Evolutionary conservation across 2,329 filamentous ascomycete genomes (phyloP), one percentile per base, ranked within the genome.

Genomic region (Fusarium nelsonii): DNA sequence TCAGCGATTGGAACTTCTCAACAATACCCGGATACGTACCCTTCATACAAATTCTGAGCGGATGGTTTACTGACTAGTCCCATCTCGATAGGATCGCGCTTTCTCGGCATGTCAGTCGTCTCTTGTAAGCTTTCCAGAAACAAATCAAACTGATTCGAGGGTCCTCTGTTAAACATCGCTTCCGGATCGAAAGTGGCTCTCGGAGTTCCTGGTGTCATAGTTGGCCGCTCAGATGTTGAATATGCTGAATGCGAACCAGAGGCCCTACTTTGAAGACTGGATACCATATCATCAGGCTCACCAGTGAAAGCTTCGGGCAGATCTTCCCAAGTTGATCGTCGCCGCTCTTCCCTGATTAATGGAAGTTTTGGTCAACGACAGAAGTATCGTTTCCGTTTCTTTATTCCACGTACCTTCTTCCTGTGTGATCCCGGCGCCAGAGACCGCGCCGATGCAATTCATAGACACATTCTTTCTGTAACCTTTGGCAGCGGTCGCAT

Each of bases 401-500:
- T 10, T 26, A 10, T 39, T 4, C n/a, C 11, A 4, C 3, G 1
- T 39, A 61, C 58, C 58, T 53, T 34, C 18, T 44, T 1, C 58
- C 58, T 0, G 26, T 23, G 0, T 28, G 0, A 2, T 53, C 36
- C 20, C 58, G 44, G 5, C 44, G 58, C 58, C 58, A 61, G 1
- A 52, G 44, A 3, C 58, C 58, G 7, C 58, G 40, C 1, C 44
- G 45, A 23, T 61, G 58, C 0, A 30, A 33, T 2, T 61, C 58
- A 26, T 53, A 61, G 14, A 60, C 11, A 26, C 58, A 61, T 5
- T 53, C 26, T 4, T 32, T 61, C 4, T 32, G 6, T 8, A 37
- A 4, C 18, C 39, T 61, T 15, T 39, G 26, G 3, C 58, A 61
- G 3, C 58, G 33, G 53, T 61, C 58, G 6, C 58, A 61, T 3